Evolutionary conservation across 2,329 filamentous ascomycete genomes (phyloP).

Genomic region (Pseudogymnoascus sp.): DNA sequence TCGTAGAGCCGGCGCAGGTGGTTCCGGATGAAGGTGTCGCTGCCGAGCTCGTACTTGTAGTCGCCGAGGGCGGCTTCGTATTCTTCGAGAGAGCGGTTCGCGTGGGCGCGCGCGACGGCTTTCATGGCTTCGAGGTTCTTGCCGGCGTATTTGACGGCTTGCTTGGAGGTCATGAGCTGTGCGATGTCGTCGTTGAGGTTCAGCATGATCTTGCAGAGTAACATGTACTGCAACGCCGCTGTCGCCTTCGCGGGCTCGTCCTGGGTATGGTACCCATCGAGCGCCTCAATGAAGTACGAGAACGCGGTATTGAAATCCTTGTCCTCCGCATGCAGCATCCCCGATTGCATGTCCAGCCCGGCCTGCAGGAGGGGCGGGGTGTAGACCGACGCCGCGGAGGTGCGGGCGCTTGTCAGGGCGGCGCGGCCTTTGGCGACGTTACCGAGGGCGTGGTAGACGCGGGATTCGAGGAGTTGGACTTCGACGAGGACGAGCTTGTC

Average conservation of each 20-base stretch:
- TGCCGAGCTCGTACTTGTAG: constrained; percentile 88
- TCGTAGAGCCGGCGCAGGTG: constrained; percentile 94
- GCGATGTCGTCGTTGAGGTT: constrained; percentile 96
- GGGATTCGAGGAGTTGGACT: constrained; percentile 92
- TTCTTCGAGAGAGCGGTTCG: constrained; percentile 91
- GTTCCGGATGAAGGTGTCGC: constrained; percentile 92
- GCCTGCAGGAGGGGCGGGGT: constrained; percentile 92
- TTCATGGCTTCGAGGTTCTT: constrained; percentile 99
- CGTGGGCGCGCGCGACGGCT: constrained; percentile 89
- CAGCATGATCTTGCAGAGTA: constrained; percentile 99
- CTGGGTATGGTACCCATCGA: constrained; percentile 92
- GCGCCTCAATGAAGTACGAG: constrained; percentile 98
- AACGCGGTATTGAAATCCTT: constrained; percentile 98
- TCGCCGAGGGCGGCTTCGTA: constrained; percentile 87
- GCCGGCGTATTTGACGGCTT: constrained; percentile 91
- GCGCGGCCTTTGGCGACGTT: constrained; percentile 95
- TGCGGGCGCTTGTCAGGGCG: constrained; percentile 87
- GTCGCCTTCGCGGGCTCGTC: constrained; percentile 86
- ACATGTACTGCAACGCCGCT: constrained; percentile 97
- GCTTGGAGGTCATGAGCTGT: constrained; percentile 88
- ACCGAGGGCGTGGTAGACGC: constrained; percentile 93
- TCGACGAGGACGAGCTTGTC: constrained; percentile 98
- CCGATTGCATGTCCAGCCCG: constrained; percentile 97
- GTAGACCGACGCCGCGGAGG: constrained; percentile 93
- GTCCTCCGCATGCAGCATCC: constrained; percentile 97